Percentiles rank a stretch among this genome's conserved stretches.
Conservation (phyloP, 768 basidiomycete genomes). For the Leccinellum luteum region DNA sequence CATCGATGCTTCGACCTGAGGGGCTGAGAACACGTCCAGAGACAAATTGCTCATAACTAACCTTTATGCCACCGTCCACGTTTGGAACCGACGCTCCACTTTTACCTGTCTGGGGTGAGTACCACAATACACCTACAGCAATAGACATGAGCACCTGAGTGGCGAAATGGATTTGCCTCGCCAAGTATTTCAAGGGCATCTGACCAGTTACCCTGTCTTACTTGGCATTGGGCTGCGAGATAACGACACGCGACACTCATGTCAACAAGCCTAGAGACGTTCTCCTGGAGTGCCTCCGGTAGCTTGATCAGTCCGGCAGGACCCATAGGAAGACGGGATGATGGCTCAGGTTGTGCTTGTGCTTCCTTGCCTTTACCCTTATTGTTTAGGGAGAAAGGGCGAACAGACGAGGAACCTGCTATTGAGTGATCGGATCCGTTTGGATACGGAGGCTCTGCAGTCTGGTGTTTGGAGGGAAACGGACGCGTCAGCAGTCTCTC, state of each 20-base stretch:
- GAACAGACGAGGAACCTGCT: slow-evolving; percentile 36
- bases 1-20: slow-evolving; percentile 96
- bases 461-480: slow-evolving; percentile 56
- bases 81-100: slow-evolving; percentile 75
- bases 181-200: slow-evolving; percentile 93
- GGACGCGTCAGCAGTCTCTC: slow-evolving; percentile 89
- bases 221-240: slow-evolving; percentile 92
- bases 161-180: slow-evolving; percentile 84
- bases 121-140: neutral
- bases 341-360: slow-evolving; percentile 34
- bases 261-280: slow-evolving; percentile 79
- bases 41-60: slow-evolving; percentile 30
- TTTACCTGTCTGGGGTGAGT: slow-evolving; percentile 38
- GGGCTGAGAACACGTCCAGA: neutral
- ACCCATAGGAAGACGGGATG: slow-evolving; percentile 66
- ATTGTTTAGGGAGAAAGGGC: slow-evolving; percentile 35
- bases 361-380: slow-evolving; percentile 69
- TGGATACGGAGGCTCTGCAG: slow-evolving; percentile 32
- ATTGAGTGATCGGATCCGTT: slow-evolving; percentile 21
- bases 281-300: slow-evolving; percentile 59
- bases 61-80: slow-evolving; percentile 93
- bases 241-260: slow-evolving; percentile 96
- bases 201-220: slow-evolving; percentile 87
- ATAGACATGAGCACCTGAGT: slow-evolving; percentile 47
- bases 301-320: slow-evolving; percentile 70